Conservation (phyloP, 1,284 basidiomycete genomes). For the Boletus holoroseus region DNA sequence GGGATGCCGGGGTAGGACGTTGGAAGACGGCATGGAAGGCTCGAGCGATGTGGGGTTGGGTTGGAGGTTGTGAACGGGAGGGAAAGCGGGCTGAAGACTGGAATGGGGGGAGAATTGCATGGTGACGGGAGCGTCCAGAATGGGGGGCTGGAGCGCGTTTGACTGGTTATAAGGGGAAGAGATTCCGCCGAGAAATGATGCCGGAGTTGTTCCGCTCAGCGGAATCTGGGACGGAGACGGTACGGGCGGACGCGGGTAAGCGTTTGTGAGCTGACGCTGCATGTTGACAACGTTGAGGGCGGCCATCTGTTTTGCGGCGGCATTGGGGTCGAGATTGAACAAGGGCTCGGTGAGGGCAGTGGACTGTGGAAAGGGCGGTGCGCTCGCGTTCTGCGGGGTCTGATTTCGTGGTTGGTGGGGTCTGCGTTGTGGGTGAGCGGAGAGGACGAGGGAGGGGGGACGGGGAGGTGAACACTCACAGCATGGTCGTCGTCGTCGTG, state of each 20-base stretch:
- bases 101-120: constrained; percentile 32
- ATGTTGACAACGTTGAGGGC: constrained; percentile 60
- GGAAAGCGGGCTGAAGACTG: constrained; percentile 26
- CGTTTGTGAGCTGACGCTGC: constrained; percentile 45
- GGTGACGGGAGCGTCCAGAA: constrained; percentile 21
- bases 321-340: constrained; percentile 48
- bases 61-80: constrained; percentile 29
- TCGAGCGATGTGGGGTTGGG: constrained; percentile 41
- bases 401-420: constrained; percentile 37
- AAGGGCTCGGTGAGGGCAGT: constrained; percentile 21
- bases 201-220: constrained; percentile 58
- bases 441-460: not conserved
- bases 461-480: constrained; percentile 30
- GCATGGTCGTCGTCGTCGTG: constrained; percentile 28
- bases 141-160: constrained; percentile 37
- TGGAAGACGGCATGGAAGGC: constrained; percentile 38
- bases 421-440: constrained; percentile 16
- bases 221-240: constrained; percentile 26
- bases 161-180: constrained; percentile 38
- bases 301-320: constrained; percentile 71
- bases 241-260: constrained; percentile 46
- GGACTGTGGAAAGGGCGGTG: constrained; percentile 19
- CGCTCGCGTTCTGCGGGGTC: constrained; percentile 18
- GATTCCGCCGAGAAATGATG: constrained; percentile 60
- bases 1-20: constrained; percentile 28